phyloP scores from a whole-genome alignment of 208 protist genomes.

The Trypanosomatidae sp. region DNA sequence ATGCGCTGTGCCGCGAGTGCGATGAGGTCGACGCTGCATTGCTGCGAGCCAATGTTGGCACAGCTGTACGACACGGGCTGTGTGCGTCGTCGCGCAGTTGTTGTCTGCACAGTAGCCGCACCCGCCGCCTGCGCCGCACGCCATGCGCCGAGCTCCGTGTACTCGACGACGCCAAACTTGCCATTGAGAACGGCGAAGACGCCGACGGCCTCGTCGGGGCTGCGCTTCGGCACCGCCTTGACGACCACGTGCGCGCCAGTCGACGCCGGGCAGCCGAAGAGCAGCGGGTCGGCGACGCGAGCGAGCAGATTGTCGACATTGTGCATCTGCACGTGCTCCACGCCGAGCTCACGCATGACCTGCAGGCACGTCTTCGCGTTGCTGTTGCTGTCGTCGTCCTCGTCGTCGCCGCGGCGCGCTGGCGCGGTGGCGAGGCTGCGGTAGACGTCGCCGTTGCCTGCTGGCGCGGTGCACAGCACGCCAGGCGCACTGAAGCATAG shows the following conservation, averaged over 20 bases:
- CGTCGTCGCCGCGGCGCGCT: background rate
- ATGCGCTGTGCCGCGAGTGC: constrained; percentile 32
- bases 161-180: constrained; percentile 93
- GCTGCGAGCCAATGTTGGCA: constrained; percentile 96
- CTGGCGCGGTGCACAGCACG: constrained; percentile 79
- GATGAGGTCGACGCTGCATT: constrained; percentile 78
- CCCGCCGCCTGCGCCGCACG: constrained; percentile 28
- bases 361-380: constrained; percentile 30
- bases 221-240: constrained; percentile 88
- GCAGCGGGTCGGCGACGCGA: constrained; percentile 88
- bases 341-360: constrained; percentile 65
- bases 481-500: constrained; percentile 77
- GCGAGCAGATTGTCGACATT: constrained; percentile 97
- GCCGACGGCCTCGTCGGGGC: constrained; percentile 89
- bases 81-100: no score
- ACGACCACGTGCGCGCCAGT: constrained; percentile 70
- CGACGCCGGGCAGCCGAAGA: constrained; percentile 84
- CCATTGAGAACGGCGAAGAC: constrained; percentile 85
- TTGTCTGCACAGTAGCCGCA: no score
- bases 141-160: constrained; percentile 92
- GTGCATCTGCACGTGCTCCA: constrained; percentile 91
- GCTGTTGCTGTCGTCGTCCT: background rate
- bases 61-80: constrained; percentile 91
- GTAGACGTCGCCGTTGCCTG: constrained; percentile 97
- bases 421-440: constrained; percentile 12